Evolutionary conservation across 2,329 filamentous ascomycete species (phyloP), one percentile per base, ranked within the genome.

Genomic region (Huntiella savannae): DNA sequence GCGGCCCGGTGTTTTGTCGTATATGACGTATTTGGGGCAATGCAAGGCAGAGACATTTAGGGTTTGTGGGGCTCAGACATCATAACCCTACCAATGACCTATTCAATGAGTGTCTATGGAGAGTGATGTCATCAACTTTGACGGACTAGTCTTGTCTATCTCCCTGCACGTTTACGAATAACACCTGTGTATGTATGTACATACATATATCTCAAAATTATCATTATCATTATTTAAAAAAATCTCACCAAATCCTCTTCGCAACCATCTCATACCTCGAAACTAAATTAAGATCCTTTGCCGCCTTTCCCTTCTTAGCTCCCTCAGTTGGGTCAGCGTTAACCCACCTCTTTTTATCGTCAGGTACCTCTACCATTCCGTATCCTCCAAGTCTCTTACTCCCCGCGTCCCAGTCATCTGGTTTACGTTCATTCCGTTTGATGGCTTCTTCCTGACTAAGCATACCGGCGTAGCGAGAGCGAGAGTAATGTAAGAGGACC

Each of bases 201-300:
- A 15, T 15, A 15, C 22, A 36, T 15, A 15, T 7, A 36, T 12
- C 12, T 36, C 34, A 13, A n/a, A 36, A 15, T 36, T 4, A 36
- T 36, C 34, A 36, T 16, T n/a, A 36, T 36, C 34, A 36, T 36
- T 17, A 40, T 17, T 40, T 15, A 38, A 12, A 38, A 7, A 38
- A 60, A 33, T 50, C n/a, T 50, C 62, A 96, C 91, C 91, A 98
- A 55, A 98, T 98, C 58, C 91, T 73, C 70, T 95, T 96, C 0
- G 85, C 84, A 55, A 86, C 79, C 91, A 96, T 95, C 58, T 86
- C 85, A 64, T 95, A 98, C 55, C 91, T 71, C 70, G 75, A 52
- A 77, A 84, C 58, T 64, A 75, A 56, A 70, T 81, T 61, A 75
- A 75, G 58, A 73, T 65, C 70, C 47, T 69, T 69, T 45, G 64